Evolutionary conservation across 352 stramenopile species (phyloP), one percentile per base, ranked within the genome.

Genomic region (Globisporangium ultimum): DNA sequence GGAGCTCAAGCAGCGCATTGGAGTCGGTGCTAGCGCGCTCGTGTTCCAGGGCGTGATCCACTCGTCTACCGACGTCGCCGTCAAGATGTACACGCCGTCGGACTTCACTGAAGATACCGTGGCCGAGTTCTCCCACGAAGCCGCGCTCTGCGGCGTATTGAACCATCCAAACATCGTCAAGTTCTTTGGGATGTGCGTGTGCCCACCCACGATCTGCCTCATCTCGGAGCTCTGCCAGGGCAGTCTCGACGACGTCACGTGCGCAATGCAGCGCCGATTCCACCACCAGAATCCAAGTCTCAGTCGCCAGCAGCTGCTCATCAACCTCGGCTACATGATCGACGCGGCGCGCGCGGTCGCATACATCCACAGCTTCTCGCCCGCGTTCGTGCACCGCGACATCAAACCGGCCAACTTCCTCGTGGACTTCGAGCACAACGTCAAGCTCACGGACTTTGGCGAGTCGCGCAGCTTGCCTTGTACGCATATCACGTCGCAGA

Each of bases 391-490:
- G 6, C 77, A 89, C 32, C 73, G 78, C 10, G 83, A 92, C 49
- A 92, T 92, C 51, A 87, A 89, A 18, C 80, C 80, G 2, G 69
- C 74, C 0, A 96, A 95, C 58, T 95, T 96, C 58, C 76, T 95
- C 14, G 72, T 96, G 2, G 70, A 84, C 18, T 56, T 63, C 0
- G 70, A 77, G 22, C 66, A 71, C 54, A 74, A 67, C 10, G 76
- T 88, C n/a, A 95, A 95, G 54, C 74, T 94, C 14, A 81, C 74
- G 22, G 83, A 95, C 64, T 94, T 95, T 64, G 86, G 86, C 3
- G 78, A 89, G 17, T 85, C 74, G 13, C 63, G 74, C 11, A 71
- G 56, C 17, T 53, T 79, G 8, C 60, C 70, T 8, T 56, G 61
- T 3, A 49, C 17, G 14, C 28, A 66, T 13, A 58, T 63, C 12